Evolutionary conservation across 2,329 filamentous ascomycete genomes (phyloP).

Genomic region (Aspergillus terreus): DNA sequence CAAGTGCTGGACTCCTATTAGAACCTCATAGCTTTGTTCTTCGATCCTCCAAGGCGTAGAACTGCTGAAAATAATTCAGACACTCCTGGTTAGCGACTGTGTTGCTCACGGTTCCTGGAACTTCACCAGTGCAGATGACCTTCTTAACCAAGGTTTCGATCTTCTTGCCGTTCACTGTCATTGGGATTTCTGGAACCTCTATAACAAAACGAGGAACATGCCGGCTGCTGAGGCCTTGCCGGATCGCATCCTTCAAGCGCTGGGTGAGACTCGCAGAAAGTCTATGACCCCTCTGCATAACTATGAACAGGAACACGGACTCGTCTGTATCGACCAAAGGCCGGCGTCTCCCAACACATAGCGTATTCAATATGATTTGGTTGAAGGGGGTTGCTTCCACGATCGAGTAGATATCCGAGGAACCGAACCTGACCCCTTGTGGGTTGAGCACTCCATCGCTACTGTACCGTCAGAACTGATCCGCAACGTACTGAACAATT

Average conservation of each 20-base stretch:
- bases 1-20: too few species aligned
- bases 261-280: neutral
- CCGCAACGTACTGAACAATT: neutral
- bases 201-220: neutral
- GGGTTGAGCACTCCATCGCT: slow-evolving; percentile 76
- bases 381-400: slow-evolving; percentile 41
- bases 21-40: too few species aligned
- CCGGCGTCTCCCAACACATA: slow-evolving; percentile 1
- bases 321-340: neutral
- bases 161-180: neutral
- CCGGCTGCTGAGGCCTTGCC: neutral
- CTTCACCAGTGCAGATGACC: neutral
- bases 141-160: neutral
- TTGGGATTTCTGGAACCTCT: neutral
- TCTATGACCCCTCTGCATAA: neutral
- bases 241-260: neutral
- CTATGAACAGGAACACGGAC: neutral
- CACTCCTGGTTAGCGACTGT: neutral
- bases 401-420: slow-evolving; percentile 70
- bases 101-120: neutral
- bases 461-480: too few species aligned
- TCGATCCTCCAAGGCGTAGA: neutral
- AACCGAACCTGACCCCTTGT: slow-evolving; percentile 73
- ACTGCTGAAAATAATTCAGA: neutral
- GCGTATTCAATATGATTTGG: slow-evolving; percentile 11